Conservation (phyloP, 345 rosid species). For the Citrus sp. region DNA sequence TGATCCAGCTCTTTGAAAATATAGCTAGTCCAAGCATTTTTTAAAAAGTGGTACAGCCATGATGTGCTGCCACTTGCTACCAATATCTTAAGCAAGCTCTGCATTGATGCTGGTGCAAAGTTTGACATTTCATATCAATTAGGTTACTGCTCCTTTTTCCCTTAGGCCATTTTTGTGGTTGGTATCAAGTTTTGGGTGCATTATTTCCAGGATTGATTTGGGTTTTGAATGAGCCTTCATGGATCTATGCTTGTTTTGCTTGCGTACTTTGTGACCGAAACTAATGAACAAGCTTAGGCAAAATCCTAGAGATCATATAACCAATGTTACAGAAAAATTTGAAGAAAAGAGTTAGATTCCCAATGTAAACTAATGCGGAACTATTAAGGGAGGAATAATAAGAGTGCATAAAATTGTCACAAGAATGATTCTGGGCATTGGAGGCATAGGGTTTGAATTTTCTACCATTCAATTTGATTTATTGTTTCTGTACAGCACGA, state of each 20-base stretch:
- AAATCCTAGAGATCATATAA: background rate
- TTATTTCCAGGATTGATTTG: background rate
- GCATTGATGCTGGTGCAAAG: background rate
- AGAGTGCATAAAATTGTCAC: background rate
- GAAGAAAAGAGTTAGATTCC: background rate
- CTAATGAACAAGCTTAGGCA: background rate
- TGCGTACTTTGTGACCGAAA: background rate
- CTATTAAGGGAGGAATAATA: background rate
- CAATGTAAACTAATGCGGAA: background rate
- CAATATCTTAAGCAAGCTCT: background rate
- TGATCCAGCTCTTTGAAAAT: conserved; percentile 7
- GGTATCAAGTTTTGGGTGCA: background rate
- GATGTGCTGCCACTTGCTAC: background rate
- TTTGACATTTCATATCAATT: background rate
- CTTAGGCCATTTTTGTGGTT: background rate
- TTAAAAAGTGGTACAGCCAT: background rate
- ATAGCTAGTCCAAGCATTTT: background rate
- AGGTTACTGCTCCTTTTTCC: background rate
- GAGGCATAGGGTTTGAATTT: background rate
- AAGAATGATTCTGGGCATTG: background rate
- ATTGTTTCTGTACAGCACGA: conserved; percentile 53
- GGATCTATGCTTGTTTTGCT: conserved; percentile 4
- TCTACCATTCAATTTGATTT: conserved; percentile 4
- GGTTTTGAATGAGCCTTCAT: background rate
- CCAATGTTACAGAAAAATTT: background rate